Conservation (phyloP, 1,284 basidiomycete species). For the Serendipita sp. region DNA sequence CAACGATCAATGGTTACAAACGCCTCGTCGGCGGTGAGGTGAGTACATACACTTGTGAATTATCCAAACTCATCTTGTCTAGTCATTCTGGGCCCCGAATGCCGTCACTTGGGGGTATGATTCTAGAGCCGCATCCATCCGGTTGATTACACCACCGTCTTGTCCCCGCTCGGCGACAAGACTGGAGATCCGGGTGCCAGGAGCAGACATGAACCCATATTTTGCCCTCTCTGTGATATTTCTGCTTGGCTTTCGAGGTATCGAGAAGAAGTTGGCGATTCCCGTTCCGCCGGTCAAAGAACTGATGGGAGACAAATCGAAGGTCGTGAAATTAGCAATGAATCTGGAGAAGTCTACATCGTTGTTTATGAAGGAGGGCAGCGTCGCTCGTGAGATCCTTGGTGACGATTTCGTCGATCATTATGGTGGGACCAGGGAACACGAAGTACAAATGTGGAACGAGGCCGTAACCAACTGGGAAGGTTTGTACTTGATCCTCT, state of each 20-base stretch:
- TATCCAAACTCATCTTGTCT: constrained; percentile 1
- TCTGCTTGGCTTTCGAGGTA: constrained; percentile 73
- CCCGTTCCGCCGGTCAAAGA: constrained; percentile 58
- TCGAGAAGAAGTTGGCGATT: constrained; percentile 59
- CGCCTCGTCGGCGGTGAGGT: constrained; percentile 84
- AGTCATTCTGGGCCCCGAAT: constrained; percentile 86
- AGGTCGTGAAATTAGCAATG: constrained; percentile 60
- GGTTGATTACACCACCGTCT: constrained; percentile 82
- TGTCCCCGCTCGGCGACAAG: constrained; percentile 69
- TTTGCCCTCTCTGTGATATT: constrained; percentile 80
- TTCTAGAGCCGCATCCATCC: constrained; percentile 79
- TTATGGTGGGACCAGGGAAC: constrained; percentile 79
- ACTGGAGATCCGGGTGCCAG: constrained; percentile 85
- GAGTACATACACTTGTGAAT: constrained; percentile 7
- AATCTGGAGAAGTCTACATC: constrained; percentile 69
- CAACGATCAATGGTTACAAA: constrained; percentile 96
- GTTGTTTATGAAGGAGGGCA: constrained; percentile 62
- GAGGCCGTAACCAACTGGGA: constrained; percentile 90
- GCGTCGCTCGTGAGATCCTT: constrained; percentile 75
- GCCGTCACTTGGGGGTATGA: constrained; percentile 90
- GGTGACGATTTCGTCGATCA: constrained; percentile 88
- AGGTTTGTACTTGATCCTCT: constrained; percentile 33
- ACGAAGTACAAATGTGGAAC: constrained; percentile 78
- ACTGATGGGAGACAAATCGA: constrained; percentile 12
- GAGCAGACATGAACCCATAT: constrained; percentile 91